These are phyloP conservation scores for Macaranga tanarius DNA, from an alignment of 441 rosid genomes.

Conservation along the genomic window DNA sequence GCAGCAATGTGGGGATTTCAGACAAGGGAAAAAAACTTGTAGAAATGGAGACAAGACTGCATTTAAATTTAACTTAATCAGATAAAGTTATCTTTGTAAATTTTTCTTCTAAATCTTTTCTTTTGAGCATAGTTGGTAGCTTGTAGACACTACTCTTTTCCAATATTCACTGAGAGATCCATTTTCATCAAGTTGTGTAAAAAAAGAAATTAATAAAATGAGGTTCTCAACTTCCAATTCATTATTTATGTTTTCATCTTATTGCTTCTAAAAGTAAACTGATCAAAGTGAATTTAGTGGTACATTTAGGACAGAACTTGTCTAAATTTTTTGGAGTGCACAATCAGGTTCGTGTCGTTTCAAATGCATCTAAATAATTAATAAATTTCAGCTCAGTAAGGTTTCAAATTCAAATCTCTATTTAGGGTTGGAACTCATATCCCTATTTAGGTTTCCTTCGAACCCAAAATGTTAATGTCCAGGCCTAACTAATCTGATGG, in stretches of 20 bases:
- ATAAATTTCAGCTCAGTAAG: too few relatives aligned
- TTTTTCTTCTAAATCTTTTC: background rate
- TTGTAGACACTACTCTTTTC: background rate
- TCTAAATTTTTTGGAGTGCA: too few relatives aligned
- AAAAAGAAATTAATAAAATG: background rate
- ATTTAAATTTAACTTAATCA: constrained; percentile 6
- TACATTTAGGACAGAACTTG: too few relatives aligned
- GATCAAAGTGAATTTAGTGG: too few relatives aligned
- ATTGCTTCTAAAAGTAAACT: too few relatives aligned
- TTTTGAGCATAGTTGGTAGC: background rate
- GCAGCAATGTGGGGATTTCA: background rate
- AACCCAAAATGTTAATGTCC: background rate
- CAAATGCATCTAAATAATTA: too few relatives aligned
- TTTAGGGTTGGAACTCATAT: too few relatives aligned
- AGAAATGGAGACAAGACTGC: background rate
- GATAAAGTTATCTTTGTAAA: background rate
- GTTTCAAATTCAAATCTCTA: too few relatives aligned
- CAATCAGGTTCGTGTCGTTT: too few relatives aligned
- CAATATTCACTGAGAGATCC: background rate
- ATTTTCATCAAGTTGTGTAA: background rate
- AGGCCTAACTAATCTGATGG: background rate
- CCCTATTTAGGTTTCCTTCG: too few relatives aligned
- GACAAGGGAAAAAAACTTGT: background rate
- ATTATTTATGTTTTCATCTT: background rate
- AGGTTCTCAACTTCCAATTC: background rate